Percentiles rank a stretch among this genome's conserved stretches.
Conservation (phyloP, 345 rosid species). For the Citrus medica region DNA sequence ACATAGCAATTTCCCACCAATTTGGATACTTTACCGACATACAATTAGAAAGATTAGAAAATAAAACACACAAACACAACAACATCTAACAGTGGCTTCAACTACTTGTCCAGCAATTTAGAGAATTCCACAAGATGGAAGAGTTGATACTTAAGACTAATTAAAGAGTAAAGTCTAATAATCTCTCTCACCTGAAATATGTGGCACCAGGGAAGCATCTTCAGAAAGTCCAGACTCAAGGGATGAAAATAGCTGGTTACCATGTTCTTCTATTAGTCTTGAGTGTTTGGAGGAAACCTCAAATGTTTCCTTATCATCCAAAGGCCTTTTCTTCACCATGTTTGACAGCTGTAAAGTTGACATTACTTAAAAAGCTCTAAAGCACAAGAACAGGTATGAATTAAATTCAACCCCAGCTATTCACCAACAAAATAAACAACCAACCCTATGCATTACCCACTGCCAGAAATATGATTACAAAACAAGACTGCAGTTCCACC, state of each 20-base stretch:
- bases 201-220: constrained; percentile 2
- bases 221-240: constrained; percentile 23
- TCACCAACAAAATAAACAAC: background rate
- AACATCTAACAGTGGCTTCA: background rate
- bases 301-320: constrained; percentile 31
- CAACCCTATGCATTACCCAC: background rate
- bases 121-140: background rate
- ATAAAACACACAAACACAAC: background rate
- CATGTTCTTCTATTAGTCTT: constrained; percentile 29
- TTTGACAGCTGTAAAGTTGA: constrained; percentile 16
- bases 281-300: constrained; percentile 37
- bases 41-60: background rate
- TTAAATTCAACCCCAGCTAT: background rate
- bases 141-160: background rate
- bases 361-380: background rate
- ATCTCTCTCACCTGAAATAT: constrained; percentile 30
- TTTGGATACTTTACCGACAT: background rate
- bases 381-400: background rate
- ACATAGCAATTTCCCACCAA: background rate
- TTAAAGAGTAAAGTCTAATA: background rate
- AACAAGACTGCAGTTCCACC: background rate
- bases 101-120: background rate
- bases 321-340: constrained; percentile 51
- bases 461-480: background rate
- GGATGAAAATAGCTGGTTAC: constrained; percentile 18